A percentile compares a stretch with the other conserved stretches of the same genome.
Conservation (phyloP, 768 basidiomycete genomes). For the Filobasidium wieringae region DNA sequence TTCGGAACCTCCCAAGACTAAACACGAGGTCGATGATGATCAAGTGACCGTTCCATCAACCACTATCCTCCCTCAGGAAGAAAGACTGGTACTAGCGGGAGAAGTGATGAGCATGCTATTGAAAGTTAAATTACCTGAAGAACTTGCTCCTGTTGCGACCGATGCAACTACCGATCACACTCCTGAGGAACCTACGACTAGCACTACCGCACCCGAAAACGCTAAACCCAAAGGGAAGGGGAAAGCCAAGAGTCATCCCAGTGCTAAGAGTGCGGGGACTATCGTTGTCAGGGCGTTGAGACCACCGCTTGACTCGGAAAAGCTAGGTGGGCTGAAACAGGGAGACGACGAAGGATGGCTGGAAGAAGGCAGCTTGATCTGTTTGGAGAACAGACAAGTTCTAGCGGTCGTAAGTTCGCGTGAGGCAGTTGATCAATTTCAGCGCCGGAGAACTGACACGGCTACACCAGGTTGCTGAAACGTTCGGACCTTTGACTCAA, state of each 20-base stretch:
- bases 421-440: neutral
- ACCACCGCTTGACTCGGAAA: slow-evolving; percentile 3
- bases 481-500: slow-evolving; percentile 82
- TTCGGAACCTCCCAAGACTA: slow-evolving; percentile 21
- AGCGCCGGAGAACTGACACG: neutral
- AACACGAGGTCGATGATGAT: slow-evolving; percentile 28
- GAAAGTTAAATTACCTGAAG: neutral
- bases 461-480: slow-evolving; percentile 64
- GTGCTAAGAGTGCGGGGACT: slow-evolving; percentile 6
- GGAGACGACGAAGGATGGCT: slow-evolving; percentile 41
- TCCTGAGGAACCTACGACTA: neutral
- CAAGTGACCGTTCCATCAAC: slow-evolving; percentile 28
- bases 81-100: slow-evolving; percentile 28
- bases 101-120: slow-evolving; percentile 33
- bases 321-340: neutral
- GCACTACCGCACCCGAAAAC: neutral
- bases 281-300: slow-evolving; percentile 5
- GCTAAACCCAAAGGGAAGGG: neutral
- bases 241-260: neutral
- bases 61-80: slow-evolving; percentile 21
- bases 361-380: slow-evolving; percentile 80
- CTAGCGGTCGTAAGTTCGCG: slow-evolving; percentile 66
- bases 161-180: neutral
- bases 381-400: slow-evolving; percentile 79
- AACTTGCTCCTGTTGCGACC: neutral